Evolutionary conservation across 768 basidiomycete species (phyloP).

Genomic region (Paxillus rubicundulus): DNA sequence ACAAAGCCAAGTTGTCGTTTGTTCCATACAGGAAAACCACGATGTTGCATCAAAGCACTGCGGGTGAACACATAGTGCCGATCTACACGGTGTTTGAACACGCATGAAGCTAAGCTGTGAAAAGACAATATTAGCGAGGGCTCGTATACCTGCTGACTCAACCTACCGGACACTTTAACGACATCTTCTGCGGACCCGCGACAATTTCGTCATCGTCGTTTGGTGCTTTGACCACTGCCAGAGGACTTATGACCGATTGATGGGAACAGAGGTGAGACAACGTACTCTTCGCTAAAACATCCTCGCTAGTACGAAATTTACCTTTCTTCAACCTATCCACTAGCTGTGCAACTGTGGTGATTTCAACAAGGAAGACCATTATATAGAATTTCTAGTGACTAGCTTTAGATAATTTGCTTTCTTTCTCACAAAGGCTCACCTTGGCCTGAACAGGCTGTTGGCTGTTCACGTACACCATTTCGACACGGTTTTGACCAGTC

Average conservation of each 20-base stretch:
- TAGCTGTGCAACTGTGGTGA: slow-evolving; percentile 64
- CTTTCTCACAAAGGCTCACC: slow-evolving; percentile 38
- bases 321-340: slow-evolving; percentile 67
- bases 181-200: slow-evolving; percentile 86
- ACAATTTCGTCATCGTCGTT: slow-evolving; percentile 89
- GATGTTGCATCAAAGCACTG: slow-evolving; percentile 95
- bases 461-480: slow-evolving; percentile 90
- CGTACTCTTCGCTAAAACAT: slow-evolving; percentile 69
- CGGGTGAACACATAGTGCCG: slow-evolving; percentile 81
- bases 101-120: slow-evolving; percentile 80
- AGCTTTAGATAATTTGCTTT: slow-evolving; percentile 2
- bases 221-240: slow-evolving; percentile 54
- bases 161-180: slow-evolving; percentile 90
- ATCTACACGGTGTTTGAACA: slow-evolving; percentile 81
- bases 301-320: slow-evolving; percentile 60
- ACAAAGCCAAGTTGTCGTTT: slow-evolving; percentile 94
- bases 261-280: slow-evolving; percentile 6
- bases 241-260: not conserved
- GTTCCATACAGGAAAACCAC: slow-evolving; percentile 94
- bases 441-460: slow-evolving; percentile 73
- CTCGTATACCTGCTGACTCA: not conserved
- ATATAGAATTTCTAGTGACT: slow-evolving; percentile 77
- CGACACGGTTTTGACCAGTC: slow-evolving; percentile 60
- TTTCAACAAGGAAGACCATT: slow-evolving; percentile 80
- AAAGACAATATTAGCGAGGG: not conserved